Evolutionary conservation across 2,329 filamentous ascomycete genomes (phyloP).

Genomic region (Penicillium frequentans): DNA sequence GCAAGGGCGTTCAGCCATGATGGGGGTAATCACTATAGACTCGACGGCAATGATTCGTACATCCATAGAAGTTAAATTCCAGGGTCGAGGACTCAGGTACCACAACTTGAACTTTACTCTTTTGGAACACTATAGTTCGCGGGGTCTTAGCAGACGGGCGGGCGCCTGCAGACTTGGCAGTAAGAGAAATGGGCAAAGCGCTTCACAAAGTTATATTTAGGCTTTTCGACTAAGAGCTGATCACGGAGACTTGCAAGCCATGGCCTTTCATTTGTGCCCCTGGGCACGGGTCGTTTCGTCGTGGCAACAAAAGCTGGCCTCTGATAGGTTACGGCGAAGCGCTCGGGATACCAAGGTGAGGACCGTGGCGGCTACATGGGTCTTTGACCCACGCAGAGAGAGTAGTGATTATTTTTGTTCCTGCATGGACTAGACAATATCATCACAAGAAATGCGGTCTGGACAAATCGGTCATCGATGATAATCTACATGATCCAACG

Average conservation of each 20-base stretch:
- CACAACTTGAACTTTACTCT: slow-evolving; percentile 1
- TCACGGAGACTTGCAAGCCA: not conserved
- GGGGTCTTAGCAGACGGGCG: slow-evolving; percentile 5
- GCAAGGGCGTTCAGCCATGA: not conserved
- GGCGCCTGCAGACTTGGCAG: slow-evolving; percentile 24
- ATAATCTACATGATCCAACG: not conserved
- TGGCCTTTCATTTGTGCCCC: slow-evolving; percentile 7
- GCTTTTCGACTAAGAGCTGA: not conserved
- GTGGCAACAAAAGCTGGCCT: not conserved
- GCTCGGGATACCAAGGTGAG: slow-evolving; percentile 11
- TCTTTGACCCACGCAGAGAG: not conserved
- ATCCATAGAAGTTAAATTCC: not conserved
- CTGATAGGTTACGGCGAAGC: slow-evolving; percentile 22
- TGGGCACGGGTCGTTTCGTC: not conserved
- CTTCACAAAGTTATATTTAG: slow-evolving; percentile 12
- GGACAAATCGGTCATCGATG: not conserved
- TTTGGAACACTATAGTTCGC: not conserved
- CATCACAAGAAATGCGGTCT: not conserved
- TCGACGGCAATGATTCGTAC: slow-evolving; percentile 5
- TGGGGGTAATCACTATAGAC: not conserved
- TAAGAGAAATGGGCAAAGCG: not conserved
- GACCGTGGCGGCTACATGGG: slow-evolving; percentile 11
- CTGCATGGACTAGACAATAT: not conserved
- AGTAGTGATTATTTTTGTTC: not conserved
- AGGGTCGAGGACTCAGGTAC: slow-evolving; percentile 3